Base-by-base conservation (phyloP, 495 filamentous ascomycete species). In the Barbatosphaeria neglecta region DNA sequence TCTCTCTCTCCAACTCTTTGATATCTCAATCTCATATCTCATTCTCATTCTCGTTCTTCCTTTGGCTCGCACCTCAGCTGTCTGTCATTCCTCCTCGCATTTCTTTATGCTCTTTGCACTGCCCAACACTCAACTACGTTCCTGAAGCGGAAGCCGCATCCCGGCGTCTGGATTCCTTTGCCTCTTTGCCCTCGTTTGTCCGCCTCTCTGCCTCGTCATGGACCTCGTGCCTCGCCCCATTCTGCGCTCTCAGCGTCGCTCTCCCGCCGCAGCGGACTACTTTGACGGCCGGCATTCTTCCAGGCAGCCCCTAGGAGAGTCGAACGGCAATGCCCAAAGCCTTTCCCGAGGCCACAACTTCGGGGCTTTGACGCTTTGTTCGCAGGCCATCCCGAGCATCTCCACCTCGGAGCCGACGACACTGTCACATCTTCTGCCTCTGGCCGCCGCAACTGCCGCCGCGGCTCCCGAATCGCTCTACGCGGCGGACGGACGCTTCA, bases 61-160 rank as follows among this genome's bases (percentile, higher is more conserved):
- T 60, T 43, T 59, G 60, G 56, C 62, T 59, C 53, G 52, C 62
- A 51, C 51, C 47, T 44, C 52, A 57, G 53, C 49, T 19, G 47
- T 37, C 28, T 46, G 43, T 50, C 60, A 65, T 63, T 65, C 60
- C 62, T 56, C 45, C 43, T 48, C 19, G 73, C 76, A 78, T 77
- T 78, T 74, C 74, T 71, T 76, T 71, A 65, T 61, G 50, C 64
- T 73, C 69, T 69, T 62, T 66, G 60, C 68, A 61, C 64, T 68
- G 73, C n/a, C n/a, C n/a, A 65, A 70, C 68, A 62, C 65, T 52
- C 45, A 23, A 31, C 41, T 19, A 38, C 48, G 49, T 56, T 47
- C 49, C 28, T 54, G n/a, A n/a, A n/a, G n/a, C n/a, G n/a, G n/a
- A n/a, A n/a, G n/a, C n/a, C n/a, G n/a, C n/a, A n/a, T n/a, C n/a